Base-by-base conservation (phyloP, 2,329 filamentous ascomycete genomes). In the Diaporthe destruens region DNA sequence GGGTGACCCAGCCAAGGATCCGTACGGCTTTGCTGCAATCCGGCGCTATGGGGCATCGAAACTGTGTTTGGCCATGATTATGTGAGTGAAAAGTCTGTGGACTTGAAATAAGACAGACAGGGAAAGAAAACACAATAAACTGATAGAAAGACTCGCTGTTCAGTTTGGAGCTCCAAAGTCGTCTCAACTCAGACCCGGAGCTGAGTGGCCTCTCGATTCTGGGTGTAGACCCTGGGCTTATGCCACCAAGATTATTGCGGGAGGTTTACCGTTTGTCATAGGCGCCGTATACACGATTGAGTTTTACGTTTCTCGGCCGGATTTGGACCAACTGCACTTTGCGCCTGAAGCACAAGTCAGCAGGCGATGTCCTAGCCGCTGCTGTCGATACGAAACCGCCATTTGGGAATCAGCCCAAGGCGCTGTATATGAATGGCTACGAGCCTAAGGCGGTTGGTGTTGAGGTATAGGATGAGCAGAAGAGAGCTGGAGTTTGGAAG, bases 21-120 rank as follows among this genome's bases (percentile, higher is more conserved):
- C 76, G 0, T 75, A 67, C 0, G 69, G 61, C 1, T 44, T 73
- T 23, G 74, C 75, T 34, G 69, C 32, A 12, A 76, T 77, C 47
- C 76, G 80, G 29, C 75, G 80, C 12, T 82, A 81, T 63, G 80
- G 80, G 1, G 80, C 80, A 16, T 73, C 76, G n/a, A 80, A 81
- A 65, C 73, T 81, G 16, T 81, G 77, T 71, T 67, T 77, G 11
- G 75, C 80, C 20, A 81, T 81, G 78, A 79, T 80, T 72, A 77
- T 80, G 77, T 80, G 71, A 75, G 76, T 44, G 3, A 32, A 18
- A 9, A 3, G 14, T 18, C 14, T 18, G 5, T 16, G 6, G 6
- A 14, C 3, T 18, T 18, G 5, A 18, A 14, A 42, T 9, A 29
- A 29, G 11, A 14, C 6, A 14, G 2, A 12, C 4, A 14, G 9